Evolutionary conservation across 2,329 filamentous ascomycete species (phyloP).

Genomic region (Magnaporthiopsis rhizophila): DNA sequence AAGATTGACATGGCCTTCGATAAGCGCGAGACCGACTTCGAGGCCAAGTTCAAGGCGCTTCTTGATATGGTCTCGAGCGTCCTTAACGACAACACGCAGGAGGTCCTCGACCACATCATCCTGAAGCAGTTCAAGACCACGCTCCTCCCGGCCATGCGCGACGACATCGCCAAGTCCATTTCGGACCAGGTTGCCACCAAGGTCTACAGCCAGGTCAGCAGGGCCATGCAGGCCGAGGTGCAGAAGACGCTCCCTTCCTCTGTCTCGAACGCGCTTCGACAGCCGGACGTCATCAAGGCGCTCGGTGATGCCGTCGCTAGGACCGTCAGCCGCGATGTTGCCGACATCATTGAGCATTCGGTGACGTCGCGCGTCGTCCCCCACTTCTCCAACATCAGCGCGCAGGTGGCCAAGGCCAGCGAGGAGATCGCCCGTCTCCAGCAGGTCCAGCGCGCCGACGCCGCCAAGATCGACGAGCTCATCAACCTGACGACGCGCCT

Average conservation of each 20-base stretch:
- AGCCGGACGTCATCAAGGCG: constrained; percentile 60
- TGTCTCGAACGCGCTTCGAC: constrained; percentile 57
- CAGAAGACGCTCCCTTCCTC: constrained; percentile 60
- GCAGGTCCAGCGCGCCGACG: constrained; percentile 43
- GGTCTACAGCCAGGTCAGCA: constrained; percentile 58
- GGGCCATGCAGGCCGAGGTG: constrained; percentile 63
- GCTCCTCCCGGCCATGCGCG: constrained; percentile 67
- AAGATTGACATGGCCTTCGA: constrained; percentile 55
- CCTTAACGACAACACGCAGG: constrained; percentile 56
- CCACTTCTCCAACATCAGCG: constrained; percentile 55
- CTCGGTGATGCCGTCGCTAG: constrained; percentile 66
- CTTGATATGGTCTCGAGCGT: constrained; percentile 52
- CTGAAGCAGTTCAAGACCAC: constrained; percentile 65
- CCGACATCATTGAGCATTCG: constrained; percentile 56
- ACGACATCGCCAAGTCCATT: constrained; percentile 59
- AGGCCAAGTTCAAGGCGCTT: constrained; percentile 44
- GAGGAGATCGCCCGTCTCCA: constrained; percentile 42
- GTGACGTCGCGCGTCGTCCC: constrained; percentile 59
- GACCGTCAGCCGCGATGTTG: constrained; percentile 58
- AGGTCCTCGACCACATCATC: constrained; percentile 70
- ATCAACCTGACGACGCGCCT: constrained; percentile 57
- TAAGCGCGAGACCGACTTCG: constrained; percentile 42
- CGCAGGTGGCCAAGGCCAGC: constrained; percentile 53
- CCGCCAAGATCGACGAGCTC: constrained; percentile 65
- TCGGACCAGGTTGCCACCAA: constrained; percentile 63